Conservation (phyloP, 768 basidiomycete species). For the Pleurotus giganteus region DNA sequence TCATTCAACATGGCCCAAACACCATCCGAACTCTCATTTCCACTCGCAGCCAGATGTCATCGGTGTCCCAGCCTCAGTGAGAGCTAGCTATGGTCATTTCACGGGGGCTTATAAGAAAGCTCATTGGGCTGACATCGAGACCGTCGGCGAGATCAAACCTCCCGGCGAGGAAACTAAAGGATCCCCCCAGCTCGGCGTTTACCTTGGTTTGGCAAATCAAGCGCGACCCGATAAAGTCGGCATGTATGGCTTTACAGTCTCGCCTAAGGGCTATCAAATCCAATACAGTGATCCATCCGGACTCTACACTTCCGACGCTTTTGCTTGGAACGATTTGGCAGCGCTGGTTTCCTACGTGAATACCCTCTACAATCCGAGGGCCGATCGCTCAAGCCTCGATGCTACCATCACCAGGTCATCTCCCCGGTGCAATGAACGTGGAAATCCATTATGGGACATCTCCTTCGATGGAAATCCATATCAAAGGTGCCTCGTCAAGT, state of each 20-base stretch:
- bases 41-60: conserved; percentile 4
- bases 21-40: conserved; percentile 4
- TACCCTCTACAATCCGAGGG: conserved; percentile 6
- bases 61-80: not conserved
- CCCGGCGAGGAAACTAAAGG: not conserved
- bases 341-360: conserved; percentile 9
- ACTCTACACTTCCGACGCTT: not conserved
- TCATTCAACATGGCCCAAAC: too few relatives aligned
- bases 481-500: conserved; percentile 4
- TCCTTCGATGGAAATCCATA: conserved; percentile 3
- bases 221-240: conserved; percentile 10
- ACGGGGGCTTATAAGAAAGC: too few relatives aligned
- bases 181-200: conserved; percentile 5
- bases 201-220: conserved; percentile 6
- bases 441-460: conserved; percentile 9
- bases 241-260: conserved; percentile 3
- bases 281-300: conserved; percentile 11
- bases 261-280: conserved; percentile 1
- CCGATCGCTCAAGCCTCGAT: conserved; percentile 7
- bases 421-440: too few relatives aligned
- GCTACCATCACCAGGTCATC: not conserved
- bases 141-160: conserved; percentile 5
- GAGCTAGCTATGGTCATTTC: not conserved
- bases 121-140: not conserved
- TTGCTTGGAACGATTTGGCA: conserved; percentile 4